These are phyloP conservation scores for Chaetomium globosum DNA, from an alignment of 2,329 filamentous ascomycete genomes.

Conservation along the genomic window DNA sequence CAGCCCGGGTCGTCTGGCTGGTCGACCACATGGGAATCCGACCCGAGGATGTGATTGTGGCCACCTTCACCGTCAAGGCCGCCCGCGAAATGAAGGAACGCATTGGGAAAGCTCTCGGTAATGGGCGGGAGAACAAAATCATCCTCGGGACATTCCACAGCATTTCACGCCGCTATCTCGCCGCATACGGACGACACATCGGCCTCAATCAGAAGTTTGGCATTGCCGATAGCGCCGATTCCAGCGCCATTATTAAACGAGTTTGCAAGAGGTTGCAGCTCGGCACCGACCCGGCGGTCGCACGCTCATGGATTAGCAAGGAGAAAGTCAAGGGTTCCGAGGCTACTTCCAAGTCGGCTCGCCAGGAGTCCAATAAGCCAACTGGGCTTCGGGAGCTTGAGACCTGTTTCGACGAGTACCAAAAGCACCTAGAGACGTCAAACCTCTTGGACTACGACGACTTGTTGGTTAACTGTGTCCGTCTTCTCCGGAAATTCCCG, in stretches of 20 bases:
- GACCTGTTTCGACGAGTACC: constrained; percentile 72
- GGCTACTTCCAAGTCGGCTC: constrained; percentile 42
- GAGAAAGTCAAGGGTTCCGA: constrained; percentile 60
- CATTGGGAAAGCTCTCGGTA: constrained; percentile 78
- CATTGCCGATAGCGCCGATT: constrained; percentile 85
- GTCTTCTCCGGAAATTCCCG: constrained; percentile 73
- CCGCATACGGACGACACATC: constrained; percentile 80
- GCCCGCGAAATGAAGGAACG: constrained; percentile 90
- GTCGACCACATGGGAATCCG: constrained; percentile 70
- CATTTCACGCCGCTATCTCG: constrained; percentile 81
- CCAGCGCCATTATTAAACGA: constrained; percentile 74
- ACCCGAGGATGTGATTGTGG: constrained; percentile 88
- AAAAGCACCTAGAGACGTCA: constrained; percentile 70
- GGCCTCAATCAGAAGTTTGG: constrained; percentile 81
- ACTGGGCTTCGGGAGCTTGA: constrained; percentile 61
- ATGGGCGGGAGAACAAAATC: constrained; percentile 72
- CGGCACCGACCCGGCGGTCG: constrained; percentile 68
- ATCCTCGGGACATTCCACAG: constrained; percentile 95
- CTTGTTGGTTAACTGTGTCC: constrained; percentile 78
- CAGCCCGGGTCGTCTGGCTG: constrained; percentile 87
- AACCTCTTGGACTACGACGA: constrained; percentile 96
- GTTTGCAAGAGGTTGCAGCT: constrained; percentile 76
- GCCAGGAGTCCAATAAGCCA: constrained; percentile 44
- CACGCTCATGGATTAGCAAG: constrained; percentile 76
- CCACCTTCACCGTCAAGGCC: constrained; percentile 96